These are phyloP conservation scores for Amauroascus verrucosus DNA, from an alignment of 2,329 filamentous ascomycete species.

Conservation along the genomic window DNA sequence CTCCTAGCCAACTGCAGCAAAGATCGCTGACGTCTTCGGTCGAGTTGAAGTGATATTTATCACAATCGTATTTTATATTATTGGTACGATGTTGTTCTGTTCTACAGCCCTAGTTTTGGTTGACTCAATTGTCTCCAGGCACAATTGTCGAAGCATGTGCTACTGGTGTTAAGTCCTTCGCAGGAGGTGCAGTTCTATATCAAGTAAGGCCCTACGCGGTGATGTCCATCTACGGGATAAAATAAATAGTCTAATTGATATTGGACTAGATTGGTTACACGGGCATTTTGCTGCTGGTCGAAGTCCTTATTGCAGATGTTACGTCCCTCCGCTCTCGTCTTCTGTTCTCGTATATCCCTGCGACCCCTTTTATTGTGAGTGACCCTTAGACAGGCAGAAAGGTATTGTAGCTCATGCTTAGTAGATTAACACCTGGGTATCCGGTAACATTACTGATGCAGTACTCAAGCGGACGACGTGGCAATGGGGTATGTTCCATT, in stretches of 20 bases:
- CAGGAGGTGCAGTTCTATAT: slow-evolving; percentile 50
- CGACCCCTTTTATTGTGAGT: slow-evolving; percentile 45
- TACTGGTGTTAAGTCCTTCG: slow-evolving; percentile 42
- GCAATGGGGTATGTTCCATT: slow-evolving; percentile 45
- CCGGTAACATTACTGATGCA: slow-evolving; percentile 45
- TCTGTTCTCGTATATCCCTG: slow-evolving; percentile 56
- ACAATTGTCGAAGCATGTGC: slow-evolving; percentile 49
- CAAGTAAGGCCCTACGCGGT: slow-evolving; percentile 26
- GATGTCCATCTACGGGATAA: no score
- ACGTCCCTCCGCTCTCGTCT: slow-evolving; percentile 54
- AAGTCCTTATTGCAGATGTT: slow-evolving; percentile 55
- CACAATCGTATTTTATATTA: slow-evolving; percentile 47
- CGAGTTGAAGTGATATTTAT: slow-evolving; percentile 49
- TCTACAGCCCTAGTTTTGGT: background rate
- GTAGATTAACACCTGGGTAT: slow-evolving; percentile 54
- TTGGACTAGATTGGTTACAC: slow-evolving; percentile 49
- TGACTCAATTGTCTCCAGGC: slow-evolving; percentile 23
- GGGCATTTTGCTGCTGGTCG: slow-evolving; percentile 49
- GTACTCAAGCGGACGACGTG: slow-evolving; percentile 45
- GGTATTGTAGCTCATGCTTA: background rate
- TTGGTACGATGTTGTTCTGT: slow-evolving; percentile 25
- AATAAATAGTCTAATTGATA: background rate
- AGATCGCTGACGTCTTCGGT: slow-evolving; percentile 54
- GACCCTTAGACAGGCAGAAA: background rate
- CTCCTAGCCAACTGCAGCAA: slow-evolving; percentile 47